Conservation (phyloP, 2,329 filamentous ascomycete genomes). For the Colletotrichum camelliae region DNA sequence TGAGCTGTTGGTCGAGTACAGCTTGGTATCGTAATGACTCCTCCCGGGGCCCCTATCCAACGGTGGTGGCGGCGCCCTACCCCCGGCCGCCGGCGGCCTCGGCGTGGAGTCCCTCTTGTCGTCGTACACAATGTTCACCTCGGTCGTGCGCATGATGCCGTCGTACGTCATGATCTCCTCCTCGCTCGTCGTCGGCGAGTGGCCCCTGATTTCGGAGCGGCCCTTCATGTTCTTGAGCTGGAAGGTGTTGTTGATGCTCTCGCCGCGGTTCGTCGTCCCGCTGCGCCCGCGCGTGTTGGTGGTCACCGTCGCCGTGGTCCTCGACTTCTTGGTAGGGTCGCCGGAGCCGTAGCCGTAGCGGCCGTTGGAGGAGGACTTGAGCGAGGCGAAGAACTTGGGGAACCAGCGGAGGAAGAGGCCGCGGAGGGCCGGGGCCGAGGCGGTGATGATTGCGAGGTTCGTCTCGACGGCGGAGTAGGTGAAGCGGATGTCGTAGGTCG, state of each 20-base stretch:
- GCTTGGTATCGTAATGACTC: neutral
- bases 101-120: neutral
- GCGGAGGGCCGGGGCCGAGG: constrained; percentile 42
- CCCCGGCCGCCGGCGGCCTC: neutral
- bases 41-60: neutral
- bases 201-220: constrained; percentile 39
- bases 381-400: constrained; percentile 27
- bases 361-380: constrained; percentile 23
- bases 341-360: constrained; percentile 3
- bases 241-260: neutral
- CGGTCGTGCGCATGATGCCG: constrained; percentile 35
- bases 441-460: constrained; percentile 43
- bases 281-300: neutral
- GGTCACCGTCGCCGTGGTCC: neutral
- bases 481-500: constrained; percentile 34
- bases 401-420: constrained; percentile 36
- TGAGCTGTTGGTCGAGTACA: neutral
- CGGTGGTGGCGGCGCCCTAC: neutral
- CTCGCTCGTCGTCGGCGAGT: constrained; percentile 38
- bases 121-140: constrained; percentile 13
- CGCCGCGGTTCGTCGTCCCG: neutral
- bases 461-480: constrained; percentile 37
- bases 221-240: constrained; percentile 26
- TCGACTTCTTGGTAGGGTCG: neutral
- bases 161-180: constrained; percentile 48